Conservation (phyloP, 352 stramenopile species). For the Phytophthora hibernalis region DNA sequence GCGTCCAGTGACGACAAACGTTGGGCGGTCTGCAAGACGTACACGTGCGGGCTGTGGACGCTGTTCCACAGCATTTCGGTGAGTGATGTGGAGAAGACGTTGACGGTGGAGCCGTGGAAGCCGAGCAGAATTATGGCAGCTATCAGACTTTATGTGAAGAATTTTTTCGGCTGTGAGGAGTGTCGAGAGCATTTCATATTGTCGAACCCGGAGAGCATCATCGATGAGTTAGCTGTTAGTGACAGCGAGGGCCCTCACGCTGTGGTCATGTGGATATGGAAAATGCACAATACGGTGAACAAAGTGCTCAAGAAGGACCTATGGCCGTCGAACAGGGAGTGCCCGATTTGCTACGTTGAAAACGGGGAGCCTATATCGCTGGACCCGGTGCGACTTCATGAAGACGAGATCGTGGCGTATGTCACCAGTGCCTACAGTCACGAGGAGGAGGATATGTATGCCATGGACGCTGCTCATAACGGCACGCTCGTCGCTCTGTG, state of each 20-base stretch:
- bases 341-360: conserved; percentile 68
- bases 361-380: conserved; percentile 55
- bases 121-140: conserved; percentile 62
- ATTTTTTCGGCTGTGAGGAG: conserved; percentile 88
- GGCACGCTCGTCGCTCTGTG: conserved; percentile 45
- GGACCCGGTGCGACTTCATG: conserved; percentile 49
- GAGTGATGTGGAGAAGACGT: conserved; percentile 34
- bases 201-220: conserved; percentile 66
- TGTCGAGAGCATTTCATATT: conserved; percentile 78
- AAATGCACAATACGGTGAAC: conserved; percentile 89
- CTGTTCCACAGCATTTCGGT: conserved; percentile 84
- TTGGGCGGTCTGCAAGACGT: conserved; percentile 73
- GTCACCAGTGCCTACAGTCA: conserved; percentile 63
- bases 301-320: conserved; percentile 70
- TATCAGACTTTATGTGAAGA: conserved; percentile 76
- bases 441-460: conserved; percentile 54
- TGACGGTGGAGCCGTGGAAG: conserved; percentile 44
- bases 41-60: conserved; percentile 85
- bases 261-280: conserved; percentile 79
- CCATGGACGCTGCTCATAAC: conserved; percentile 57
- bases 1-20: conserved; percentile 51
- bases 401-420: conserved; percentile 64
- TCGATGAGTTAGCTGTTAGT: conserved; percentile 45
- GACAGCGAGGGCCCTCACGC: conserved; percentile 50
- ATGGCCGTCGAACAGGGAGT: conserved; percentile 66